Base-by-base conservation (phyloP, 805 yeast species). In the Priceomyces fermenticarens region DNA sequence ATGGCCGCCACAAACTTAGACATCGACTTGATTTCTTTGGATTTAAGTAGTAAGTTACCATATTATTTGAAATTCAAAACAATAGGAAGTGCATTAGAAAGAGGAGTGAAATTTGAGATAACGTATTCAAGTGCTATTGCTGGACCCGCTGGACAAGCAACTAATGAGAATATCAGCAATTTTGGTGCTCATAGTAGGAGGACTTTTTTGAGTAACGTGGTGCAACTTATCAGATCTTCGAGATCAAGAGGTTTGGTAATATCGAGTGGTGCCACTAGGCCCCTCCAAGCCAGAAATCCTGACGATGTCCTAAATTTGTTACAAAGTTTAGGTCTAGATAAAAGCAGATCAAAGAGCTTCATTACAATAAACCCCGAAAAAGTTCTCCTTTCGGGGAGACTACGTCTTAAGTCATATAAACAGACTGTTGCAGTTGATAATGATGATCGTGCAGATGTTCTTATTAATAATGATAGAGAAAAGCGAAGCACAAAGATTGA, bases 31-130 rank as follows among this genome's bases (percentile, higher is more conserved):
- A 76, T 93, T 13, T 80, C 96, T 1, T 73, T 93, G 40, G 81
- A 85, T 39, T 75, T 84, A 57, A 63, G 76, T 17, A 67, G 72
- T 32, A 75, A 87, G 42, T 62, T 88, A 36, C 91, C 95, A 0
- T 82, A 79, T 47, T 87, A 81, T 57, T 65, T 93, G 48, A 85
- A 85, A 52, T 96, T 89, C 64, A 88, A 89, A 52, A 80, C 88
- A 1, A 73, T 88, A 7, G 85, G 96, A 32, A 80, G 88, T 32
- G 97, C 95, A 1, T 72, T 87, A 3, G 83, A 83, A 13, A 77
- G 88, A 38, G 98, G 98, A 2, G 76, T 88, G 17, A 80, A 80
- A 49, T 77, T 93, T 47, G 99, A 93, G 57, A 73, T 93, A 7
- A 73, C 79, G 35, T 91, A 91, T 62, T 58, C 76, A 6, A 68